Conservation (phyloP, 345 rosid species). For the Triadica sebifera region DNA sequence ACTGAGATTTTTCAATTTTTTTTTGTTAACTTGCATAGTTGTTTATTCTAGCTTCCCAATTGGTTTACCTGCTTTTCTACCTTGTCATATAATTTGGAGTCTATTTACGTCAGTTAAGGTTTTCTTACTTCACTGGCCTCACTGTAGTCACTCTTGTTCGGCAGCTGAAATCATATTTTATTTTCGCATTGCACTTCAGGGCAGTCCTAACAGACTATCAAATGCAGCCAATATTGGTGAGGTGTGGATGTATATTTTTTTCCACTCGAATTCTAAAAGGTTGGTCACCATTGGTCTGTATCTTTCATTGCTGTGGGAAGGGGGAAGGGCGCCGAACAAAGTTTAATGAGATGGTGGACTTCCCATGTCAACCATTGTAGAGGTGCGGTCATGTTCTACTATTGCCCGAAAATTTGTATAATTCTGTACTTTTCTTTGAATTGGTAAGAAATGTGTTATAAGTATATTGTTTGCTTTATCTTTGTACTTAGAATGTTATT, state of each 20-base stretch:
- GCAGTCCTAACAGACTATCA: not conserved
- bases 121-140: not conserved
- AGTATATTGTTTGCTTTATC: not conserved
- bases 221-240: not conserved
- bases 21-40: too few species aligned
- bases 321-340: not conserved
- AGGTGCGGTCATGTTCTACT: not conserved
- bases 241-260: not conserved
- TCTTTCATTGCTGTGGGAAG: not conserved
- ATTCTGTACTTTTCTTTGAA: constrained; percentile 16
- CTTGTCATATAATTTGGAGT: too few species aligned
- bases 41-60: too few species aligned
- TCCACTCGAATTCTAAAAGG: not conserved
- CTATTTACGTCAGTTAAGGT: too few species aligned
- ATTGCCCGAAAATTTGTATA: constrained; percentile 22
- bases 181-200: not conserved
- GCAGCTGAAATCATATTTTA: not conserved
- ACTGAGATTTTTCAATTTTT: too few species aligned
- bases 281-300: not conserved
- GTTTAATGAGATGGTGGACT: not conserved
- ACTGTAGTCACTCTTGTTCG: not conserved
- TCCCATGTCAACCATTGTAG: not conserved
- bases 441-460: not conserved
- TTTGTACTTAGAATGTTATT: not conserved
- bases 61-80: too few species aligned